These are phyloP conservation scores for Dendrobium catenatum DNA, from an alignment of 106 monocot genomes.

Conservation along the genomic window DNA sequence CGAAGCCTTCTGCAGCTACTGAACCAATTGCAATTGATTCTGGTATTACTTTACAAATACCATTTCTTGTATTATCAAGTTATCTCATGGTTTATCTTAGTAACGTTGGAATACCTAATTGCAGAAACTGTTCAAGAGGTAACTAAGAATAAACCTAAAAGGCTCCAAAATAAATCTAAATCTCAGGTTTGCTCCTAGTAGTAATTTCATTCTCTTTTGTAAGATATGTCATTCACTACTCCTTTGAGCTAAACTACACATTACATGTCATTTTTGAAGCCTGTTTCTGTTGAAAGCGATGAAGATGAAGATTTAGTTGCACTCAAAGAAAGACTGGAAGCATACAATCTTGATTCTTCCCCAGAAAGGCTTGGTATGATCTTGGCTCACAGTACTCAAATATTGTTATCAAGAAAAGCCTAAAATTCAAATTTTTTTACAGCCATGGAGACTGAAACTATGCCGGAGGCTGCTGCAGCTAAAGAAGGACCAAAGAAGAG, in stretches of 20 bases:
- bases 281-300: constrained; percentile 33
- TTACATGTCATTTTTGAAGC: not conserved
- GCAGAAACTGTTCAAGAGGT: constrained; percentile 1
- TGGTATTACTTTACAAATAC: constrained; percentile 8
- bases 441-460: constrained; percentile 48
- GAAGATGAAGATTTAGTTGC: constrained; percentile 64
- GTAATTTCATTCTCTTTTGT: not conserved
- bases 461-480: not conserved
- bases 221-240: not conserved
- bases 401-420: not conserved
- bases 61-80: not conserved
- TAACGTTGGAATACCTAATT: not conserved
- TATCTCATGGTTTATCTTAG: not conserved
- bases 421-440: not conserved
- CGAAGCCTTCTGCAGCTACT: not conserved
- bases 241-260: not conserved
- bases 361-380: constrained; percentile 44
- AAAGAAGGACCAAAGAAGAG: constrained; percentile 12
- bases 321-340: constrained; percentile 62
- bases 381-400: too few relatives aligned
- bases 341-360: constrained; percentile 69
- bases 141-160: constrained; percentile 30
- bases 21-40: not conserved
- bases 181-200: constrained; percentile 21
- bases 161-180: constrained; percentile 46